Percentiles rank a stretch among this genome's conserved stretches.
These are phyloP conservation scores for Xylaria flabelliformis DNA, from an alignment of 495 filamentous ascomycete species.

Conservation along the genomic window DNA sequence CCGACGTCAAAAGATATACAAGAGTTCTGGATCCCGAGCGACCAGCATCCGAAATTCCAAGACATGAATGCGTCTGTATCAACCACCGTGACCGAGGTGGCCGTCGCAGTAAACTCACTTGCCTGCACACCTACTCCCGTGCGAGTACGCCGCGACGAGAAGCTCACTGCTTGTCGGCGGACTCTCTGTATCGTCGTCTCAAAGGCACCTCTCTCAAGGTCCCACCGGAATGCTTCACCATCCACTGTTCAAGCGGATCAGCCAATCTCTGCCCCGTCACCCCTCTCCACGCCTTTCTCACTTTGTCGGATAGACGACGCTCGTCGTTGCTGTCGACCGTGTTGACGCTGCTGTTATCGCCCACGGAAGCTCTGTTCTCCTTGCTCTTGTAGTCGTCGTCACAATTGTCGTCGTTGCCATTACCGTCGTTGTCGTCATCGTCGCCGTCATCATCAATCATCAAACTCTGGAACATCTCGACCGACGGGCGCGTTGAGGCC, in stretches of 20 bases:
- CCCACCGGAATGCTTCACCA: slow-evolving; percentile 27
- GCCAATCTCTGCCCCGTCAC: slow-evolving; percentile 11
- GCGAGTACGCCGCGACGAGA: not conserved
- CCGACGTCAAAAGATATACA: too few species aligned
- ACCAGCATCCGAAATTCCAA: too few species aligned
- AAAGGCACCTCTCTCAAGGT: slow-evolving; percentile 12
- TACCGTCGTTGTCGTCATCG: too few species aligned
- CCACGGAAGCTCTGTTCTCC: not conserved
- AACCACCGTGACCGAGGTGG: too few species aligned
- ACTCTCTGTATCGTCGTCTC: not conserved
- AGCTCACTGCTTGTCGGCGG: not conserved
- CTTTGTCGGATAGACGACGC: slow-evolving; percentile 17
- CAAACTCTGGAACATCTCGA: not conserved
- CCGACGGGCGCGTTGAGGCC: slow-evolving; percentile 10
- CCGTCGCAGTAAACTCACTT: too few species aligned
- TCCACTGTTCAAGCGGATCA: slow-evolving; percentile 28
- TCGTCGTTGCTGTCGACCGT: slow-evolving; percentile 17
- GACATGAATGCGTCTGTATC: too few species aligned
- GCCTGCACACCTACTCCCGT: too few species aligned
- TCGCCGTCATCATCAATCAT: not conserved
- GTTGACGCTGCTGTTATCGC: slow-evolving; percentile 12
- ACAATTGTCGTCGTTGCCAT: too few species aligned
- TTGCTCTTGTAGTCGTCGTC: slow-evolving; percentile 15
- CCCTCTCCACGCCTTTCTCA: slow-evolving; percentile 24
- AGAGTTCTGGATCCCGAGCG: too few species aligned